A percentile compares a stretch with the other conserved stretches of the same genome.
phyloP scores from a whole-genome alignment of 2,329 filamentous ascomycete species.

The Huntiella savannae region DNA sequence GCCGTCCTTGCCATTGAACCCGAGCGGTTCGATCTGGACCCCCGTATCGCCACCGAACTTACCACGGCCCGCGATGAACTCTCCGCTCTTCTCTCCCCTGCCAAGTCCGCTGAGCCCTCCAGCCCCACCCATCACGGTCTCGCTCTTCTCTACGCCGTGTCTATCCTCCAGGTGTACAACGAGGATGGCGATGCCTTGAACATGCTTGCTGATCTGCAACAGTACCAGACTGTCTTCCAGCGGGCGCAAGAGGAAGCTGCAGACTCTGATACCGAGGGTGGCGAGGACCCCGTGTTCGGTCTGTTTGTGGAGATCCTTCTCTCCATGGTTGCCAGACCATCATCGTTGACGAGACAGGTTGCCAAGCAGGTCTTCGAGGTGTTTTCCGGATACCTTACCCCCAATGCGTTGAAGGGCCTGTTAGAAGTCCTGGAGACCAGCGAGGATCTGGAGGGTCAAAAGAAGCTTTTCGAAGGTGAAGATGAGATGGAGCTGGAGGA shows the following conservation, averaged over 20 bases:
- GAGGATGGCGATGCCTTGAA: conserved; percentile 72
- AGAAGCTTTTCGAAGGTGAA: conserved; percentile 61
- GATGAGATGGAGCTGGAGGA: conserved; percentile 21
- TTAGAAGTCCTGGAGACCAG: conserved; percentile 54
- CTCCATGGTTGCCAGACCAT: conserved; percentile 75
- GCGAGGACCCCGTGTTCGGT: conserved; percentile 18
- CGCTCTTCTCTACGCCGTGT: conserved; percentile 64
- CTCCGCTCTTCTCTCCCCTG: conserved; percentile 30
- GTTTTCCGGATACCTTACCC: conserved; percentile 58
- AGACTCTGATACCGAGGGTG: conserved; percentile 30
- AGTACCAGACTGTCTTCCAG: conserved; percentile 40
- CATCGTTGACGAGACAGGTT: conserved; percentile 65
- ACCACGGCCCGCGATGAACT: conserved; percentile 33
- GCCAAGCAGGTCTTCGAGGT: conserved; percentile 74
- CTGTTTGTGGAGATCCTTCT: conserved; percentile 73
- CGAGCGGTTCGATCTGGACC: conserved; percentile 33
- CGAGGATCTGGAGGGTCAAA: conserved; percentile 67
- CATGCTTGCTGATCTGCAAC: conserved; percentile 62
- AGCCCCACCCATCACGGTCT: conserved; percentile 40
- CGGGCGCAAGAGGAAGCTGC: conserved; percentile 18
- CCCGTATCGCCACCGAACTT: conserved; percentile 32
- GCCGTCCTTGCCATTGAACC: conserved; percentile 35
- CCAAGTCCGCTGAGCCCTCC: conserved; percentile 13
- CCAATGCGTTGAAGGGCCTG: conserved; percentile 47
- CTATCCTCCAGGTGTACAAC: conserved; percentile 76